Conservation (phyloP, 2,329 filamentous ascomycete genomes). For the Fusarium lyarnte region DNA sequence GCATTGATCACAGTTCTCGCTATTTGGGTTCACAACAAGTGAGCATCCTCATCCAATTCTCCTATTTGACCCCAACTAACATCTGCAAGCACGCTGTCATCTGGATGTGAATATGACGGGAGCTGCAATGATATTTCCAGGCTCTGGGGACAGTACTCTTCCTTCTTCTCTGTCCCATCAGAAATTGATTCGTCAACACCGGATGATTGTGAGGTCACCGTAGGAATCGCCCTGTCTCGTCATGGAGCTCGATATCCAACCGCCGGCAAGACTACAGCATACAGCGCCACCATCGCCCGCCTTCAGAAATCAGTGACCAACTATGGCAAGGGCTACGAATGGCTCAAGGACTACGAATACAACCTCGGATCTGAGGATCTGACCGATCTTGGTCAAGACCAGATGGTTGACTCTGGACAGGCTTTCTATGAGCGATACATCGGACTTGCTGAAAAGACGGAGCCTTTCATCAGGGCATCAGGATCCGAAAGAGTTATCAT, state of each 20-base stretch:
- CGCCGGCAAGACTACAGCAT: conserved; percentile 68
- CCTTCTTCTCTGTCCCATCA: conserved; percentile 80
- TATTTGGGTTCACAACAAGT: conserved; percentile 37
- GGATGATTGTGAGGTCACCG: conserved; percentile 75
- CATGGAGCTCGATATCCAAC: conserved; percentile 90
- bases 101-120: conserved; percentile 41
- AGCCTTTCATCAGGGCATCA: conserved; percentile 78
- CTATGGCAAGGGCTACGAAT: conserved; percentile 72
- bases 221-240: conserved; percentile 82
- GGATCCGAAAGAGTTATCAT: conserved; percentile 76
- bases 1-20: conserved; percentile 26
- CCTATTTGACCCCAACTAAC: background rate
- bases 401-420: conserved; percentile 78
- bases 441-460: conserved; percentile 63
- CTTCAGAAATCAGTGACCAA: conserved; percentile 67
- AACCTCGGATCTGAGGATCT: conserved; percentile 75
- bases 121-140: conserved; percentile 67
- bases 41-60: background rate
- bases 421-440: conserved; percentile 81
- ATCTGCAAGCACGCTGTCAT: conserved; percentile 7
- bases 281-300: conserved; percentile 69
- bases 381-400: conserved; percentile 70
- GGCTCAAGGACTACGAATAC: conserved; percentile 78
- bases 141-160: conserved; percentile 88
- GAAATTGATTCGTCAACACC: conserved; percentile 70